A percentile compares a stretch with the other conserved stretches of the same genome.
These are phyloP conservation scores for Microdochium trichocladiopsis DNA, from an alignment of 2,329 filamentous ascomycete species.

Conservation along the genomic window DNA sequence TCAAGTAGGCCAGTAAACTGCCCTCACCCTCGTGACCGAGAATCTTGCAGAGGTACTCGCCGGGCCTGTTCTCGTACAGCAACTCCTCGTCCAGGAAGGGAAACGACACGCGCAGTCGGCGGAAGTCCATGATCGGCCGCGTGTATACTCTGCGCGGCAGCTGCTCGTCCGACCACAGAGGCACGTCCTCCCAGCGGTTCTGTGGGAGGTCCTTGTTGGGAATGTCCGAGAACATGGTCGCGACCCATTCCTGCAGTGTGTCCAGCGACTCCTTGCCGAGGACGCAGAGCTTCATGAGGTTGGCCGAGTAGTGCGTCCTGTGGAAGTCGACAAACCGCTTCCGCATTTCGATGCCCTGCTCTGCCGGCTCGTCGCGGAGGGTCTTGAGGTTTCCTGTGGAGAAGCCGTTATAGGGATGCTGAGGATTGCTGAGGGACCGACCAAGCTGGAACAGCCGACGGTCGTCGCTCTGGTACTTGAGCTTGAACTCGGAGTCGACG, in stretches of 20 bases:
- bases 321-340: slow-evolving; percentile 93
- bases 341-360: slow-evolving; percentile 73
- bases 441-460: slow-evolving; percentile 86
- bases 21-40: slow-evolving; percentile 91
- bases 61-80: slow-evolving; percentile 73
- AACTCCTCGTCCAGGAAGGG: slow-evolving; percentile 82
- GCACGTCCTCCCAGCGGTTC: slow-evolving; percentile 46
- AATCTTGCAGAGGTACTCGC: slow-evolving; percentile 79
- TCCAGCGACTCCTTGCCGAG: slow-evolving; percentile 77
- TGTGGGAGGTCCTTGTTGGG: slow-evolving; percentile 71
- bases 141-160: slow-evolving; percentile 69
- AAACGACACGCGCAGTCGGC: slow-evolving; percentile 74
- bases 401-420: slow-evolving; percentile 86
- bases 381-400: slow-evolving; percentile 85
- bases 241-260: slow-evolving; percentile 74
- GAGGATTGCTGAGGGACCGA: slow-evolving; percentile 80
- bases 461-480: slow-evolving; percentile 85
- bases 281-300: slow-evolving; percentile 87
- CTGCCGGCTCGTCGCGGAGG: slow-evolving; percentile 74
- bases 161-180: slow-evolving; percentile 40
- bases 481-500: slow-evolving; percentile 95
- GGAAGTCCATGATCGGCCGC: slow-evolving; percentile 85
- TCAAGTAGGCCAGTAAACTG: slow-evolving; percentile 84
- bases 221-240: slow-evolving; percentile 74
- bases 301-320: slow-evolving; percentile 82